Evolutionary conservation across 2,329 filamentous ascomycete genomes (phyloP), one percentile per base, ranked within the genome.

Genomic region (Rutstroemia sp.): DNA sequence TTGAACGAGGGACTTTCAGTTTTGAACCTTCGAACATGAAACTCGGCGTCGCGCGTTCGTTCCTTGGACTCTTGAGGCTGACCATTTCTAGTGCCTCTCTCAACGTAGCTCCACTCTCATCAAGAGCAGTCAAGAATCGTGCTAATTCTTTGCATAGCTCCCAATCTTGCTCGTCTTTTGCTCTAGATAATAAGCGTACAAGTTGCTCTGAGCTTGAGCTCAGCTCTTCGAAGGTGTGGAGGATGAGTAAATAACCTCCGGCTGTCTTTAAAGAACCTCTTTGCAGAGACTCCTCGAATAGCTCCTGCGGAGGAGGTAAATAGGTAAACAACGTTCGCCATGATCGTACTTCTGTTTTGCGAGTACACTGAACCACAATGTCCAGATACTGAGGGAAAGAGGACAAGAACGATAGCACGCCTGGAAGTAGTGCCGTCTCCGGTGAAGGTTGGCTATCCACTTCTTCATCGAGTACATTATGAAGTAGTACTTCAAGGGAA

Each of bases 301-400:
- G 79, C 63, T 94, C 88, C 65, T 91, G 87, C 4, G 92, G 89
- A 1, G 92, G 89, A 0, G 94, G 94, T 1, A 99, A 78, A 66
- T 96, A 91, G 4, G 86, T 84, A 70, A 99, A 99, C 1, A 99
- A 78, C 0, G 94, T 96, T 58, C 88, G 85, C 94, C 94, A 99
- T 56, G 90, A 95, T 40, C 92, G 84, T 7, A 96, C 84, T 69
- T 99, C 94, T 0, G 94, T 99, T 73, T 99, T 99, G 54, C 94
- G 87, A 1, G 94, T 96, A 73, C 94, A 99, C 72, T 95, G 94
- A 19, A 99, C 87, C 23, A 99, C 86, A 57, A 97, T 94, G 66
- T 97, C 92, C 16, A 97, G 83, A 67, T 96, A 99, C 57, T 90
- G 83, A 56, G 85, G 86, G 71, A 90, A 88, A 1, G 86, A 89